Percentiles rank a stretch among this genome's conserved stretches.
These are phyloP conservation scores for Helicocarpus griseus DNA, from an alignment of 2,329 filamentous ascomycete genomes.

Conservation along the genomic window DNA sequence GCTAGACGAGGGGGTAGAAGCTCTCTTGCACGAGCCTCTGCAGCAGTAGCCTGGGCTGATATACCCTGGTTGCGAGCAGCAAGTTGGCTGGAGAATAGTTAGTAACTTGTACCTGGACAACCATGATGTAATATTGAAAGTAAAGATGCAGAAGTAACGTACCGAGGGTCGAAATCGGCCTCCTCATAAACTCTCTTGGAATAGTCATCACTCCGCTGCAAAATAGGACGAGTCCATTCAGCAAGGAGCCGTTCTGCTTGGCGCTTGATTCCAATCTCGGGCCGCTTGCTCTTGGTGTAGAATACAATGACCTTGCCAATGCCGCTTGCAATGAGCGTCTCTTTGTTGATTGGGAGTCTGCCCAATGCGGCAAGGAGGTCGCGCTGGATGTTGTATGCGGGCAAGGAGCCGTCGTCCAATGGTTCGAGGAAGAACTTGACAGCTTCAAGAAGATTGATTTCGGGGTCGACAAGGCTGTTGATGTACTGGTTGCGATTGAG, in stretches of 20 bases:
- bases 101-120: conserved; percentile 8
- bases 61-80: conserved; percentile 21
- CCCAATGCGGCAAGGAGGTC: conserved; percentile 77
- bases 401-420: conserved; percentile 83
- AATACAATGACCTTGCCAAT: conserved; percentile 95
- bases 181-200: conserved; percentile 63
- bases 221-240: conserved; percentile 90
- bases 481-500: conserved; percentile 78
- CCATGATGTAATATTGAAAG: background rate
- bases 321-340: conserved; percentile 77
- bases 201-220: conserved; percentile 90
- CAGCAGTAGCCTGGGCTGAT: conserved; percentile 31
- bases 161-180: conserved; percentile 50
- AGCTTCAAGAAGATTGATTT: conserved; percentile 88
- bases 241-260: conserved; percentile 86
- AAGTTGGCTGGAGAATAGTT: conserved; percentile 23
- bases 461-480: conserved; percentile 79
- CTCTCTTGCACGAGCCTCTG: conserved; percentile 42
- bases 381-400: conserved; percentile 94
- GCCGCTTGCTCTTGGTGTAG: conserved; percentile 90
- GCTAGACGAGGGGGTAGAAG: conserved; percentile 44
- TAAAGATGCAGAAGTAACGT: conserved; percentile 17
- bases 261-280: conserved; percentile 80
- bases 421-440: conserved; percentile 97
- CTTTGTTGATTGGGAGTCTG: conserved; percentile 80